phyloP scores from a whole-genome alignment of 1,284 basidiomycete species.

The Ustilago trichophora region DNA sequence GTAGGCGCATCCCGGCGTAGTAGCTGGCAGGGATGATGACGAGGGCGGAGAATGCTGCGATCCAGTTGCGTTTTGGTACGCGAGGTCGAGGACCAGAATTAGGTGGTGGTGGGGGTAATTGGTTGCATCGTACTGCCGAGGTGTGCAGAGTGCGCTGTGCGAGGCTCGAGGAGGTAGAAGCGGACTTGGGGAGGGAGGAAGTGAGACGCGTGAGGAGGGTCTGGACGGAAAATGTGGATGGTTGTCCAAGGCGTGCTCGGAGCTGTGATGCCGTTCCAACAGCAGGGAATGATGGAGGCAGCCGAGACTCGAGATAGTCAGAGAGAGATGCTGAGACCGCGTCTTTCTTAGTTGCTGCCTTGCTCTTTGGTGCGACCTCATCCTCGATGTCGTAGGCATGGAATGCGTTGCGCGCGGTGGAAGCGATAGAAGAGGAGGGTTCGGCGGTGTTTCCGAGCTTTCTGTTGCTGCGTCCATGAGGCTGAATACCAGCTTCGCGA shows the following conservation, averaged over 20 bases:
- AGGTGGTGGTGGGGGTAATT: background rate
- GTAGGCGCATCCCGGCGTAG: constrained; percentile 32
- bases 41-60: constrained; percentile 40
- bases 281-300: background rate
- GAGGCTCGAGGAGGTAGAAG: background rate
- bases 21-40: constrained; percentile 35
- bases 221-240: background rate
- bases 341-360: constrained; percentile 8
- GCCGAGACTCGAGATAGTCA: constrained; percentile 14
- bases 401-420: background rate
- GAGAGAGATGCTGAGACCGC: constrained; percentile 12
- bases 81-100: background rate
- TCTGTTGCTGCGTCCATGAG: background rate
- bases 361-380: constrained; percentile 16
- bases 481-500: constrained; percentile 27
- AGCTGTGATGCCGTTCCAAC: constrained; percentile 10
- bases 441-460: background rate
- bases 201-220: constrained; percentile 9
- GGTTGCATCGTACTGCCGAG: background rate
- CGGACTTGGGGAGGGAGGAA: background rate
- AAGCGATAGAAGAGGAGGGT: background rate
- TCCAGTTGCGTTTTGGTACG: constrained; percentile 34
- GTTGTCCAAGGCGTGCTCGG: constrained; percentile 5
- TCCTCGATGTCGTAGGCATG: constrained; percentile 6
- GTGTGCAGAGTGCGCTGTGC: constrained; percentile 6